Evolutionary conservation across 192 early-diverging fungal species (phyloP).

Genomic region (Lobosporangium transversale): DNA sequence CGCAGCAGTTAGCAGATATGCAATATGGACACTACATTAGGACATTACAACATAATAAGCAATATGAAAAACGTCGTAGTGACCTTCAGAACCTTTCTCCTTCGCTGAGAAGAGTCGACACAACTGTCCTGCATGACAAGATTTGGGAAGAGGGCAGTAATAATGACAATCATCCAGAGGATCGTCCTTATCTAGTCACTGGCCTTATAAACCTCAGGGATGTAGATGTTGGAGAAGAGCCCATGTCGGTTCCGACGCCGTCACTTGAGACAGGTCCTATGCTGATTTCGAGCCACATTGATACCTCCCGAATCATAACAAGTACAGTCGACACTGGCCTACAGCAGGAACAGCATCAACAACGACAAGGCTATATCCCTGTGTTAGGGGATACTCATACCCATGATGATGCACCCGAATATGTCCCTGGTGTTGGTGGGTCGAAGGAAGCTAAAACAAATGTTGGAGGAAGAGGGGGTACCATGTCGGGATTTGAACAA

Average conservation of each 20-base stretch:
- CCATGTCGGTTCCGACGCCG: constrained; percentile 8
- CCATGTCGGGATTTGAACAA: no score
- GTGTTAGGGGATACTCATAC: no score
- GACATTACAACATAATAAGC: constrained; percentile 16
- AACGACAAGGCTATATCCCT: no score
- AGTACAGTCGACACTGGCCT: not conserved
- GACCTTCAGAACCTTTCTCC: not conserved
- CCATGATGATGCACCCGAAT: no score
- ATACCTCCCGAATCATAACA: not conserved
- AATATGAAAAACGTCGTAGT: constrained; percentile 25
- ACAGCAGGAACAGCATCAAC: not conserved
- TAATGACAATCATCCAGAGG: not conserved
- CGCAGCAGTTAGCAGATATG: constrained; percentile 18
- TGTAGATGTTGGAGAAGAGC: constrained; percentile 30
- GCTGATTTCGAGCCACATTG: constrained; percentile 21
- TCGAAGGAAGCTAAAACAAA: no score
- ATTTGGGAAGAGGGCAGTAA: no score
- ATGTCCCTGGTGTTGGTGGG: no score
- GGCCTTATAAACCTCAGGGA: constrained; percentile 14
- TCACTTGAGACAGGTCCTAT: constrained; percentile 13
- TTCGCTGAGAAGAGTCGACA: not conserved
- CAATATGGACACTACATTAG: constrained; percentile 22
- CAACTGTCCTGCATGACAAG: not conserved
- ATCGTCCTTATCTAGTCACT: constrained; percentile 4
- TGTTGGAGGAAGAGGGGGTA: no score